Evolutionary conservation across 2,329 filamentous ascomycete species (phyloP), one percentile per base, ranked within the genome.

Genomic region (Boeremia lycopersici): DNA sequence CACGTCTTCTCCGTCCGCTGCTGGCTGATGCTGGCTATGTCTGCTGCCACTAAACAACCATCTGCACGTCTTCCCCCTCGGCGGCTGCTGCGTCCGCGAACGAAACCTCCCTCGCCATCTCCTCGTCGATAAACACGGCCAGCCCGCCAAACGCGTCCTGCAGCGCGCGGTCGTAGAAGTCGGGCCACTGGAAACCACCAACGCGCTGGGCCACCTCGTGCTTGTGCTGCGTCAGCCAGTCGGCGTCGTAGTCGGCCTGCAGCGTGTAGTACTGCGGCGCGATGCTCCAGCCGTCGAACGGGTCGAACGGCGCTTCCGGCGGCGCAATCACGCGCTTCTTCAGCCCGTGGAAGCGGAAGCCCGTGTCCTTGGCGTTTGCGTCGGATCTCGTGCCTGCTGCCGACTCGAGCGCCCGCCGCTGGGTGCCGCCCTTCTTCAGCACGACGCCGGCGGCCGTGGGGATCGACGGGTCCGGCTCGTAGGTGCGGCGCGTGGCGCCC

Each of bases 131-230:
- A 65, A 96, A 96, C 36, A 96, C 90, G 0, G 90, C 91, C 56
- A 99, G 75, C 0, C 96, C 95, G 0, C 90, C 86, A 76, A 97
- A 98, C 0, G 93, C 92, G 71, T 97, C 93, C 57, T 91, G 89
- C 71, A 99, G 78, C 23, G 90, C 88, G 23, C 93, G 82, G 7
- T 86, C 82, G 67, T 91, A 90, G 70, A 95, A 98, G 71, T 96
- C 92, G 30, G 84, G 80, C 38, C 93, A 79, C 66, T 88, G 87
- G 76, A 96, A 98, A 0, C 95, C 96, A 29, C 92, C 93, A 13
- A 90, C 90, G 46, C 84, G 78, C 69, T 89, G 86, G 39, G 83
- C 81, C 2, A 82, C 77, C 69, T 93, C 88, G 35, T 84, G 84
- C 52, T 87, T 84, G 29, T 87, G 83, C 23, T 80, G 79, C 39